Evolutionary conservation across 139 green algal species (phyloP), one percentile per base, ranked within the genome.

Genomic region (Chlamydomonas schloesseri): DNA sequence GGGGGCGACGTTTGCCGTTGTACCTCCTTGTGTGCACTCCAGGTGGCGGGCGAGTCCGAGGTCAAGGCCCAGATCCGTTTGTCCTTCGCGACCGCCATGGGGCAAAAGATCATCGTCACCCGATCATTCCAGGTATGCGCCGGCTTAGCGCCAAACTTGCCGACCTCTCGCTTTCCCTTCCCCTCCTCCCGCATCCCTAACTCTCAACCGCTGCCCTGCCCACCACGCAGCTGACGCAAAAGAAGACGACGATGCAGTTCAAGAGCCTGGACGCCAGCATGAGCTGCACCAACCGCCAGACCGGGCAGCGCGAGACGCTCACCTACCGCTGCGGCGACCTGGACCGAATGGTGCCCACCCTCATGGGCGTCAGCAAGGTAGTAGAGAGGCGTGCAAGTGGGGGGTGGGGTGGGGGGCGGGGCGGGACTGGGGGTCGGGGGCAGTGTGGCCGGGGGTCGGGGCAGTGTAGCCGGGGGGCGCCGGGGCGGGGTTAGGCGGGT

Each of bases 1-100:
- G n/a, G n/a, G n/a, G n/a, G n/a, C n/a, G n/a, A n/a, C n/a, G n/a
- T n/a, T n/a, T n/a, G n/a, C n/a, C n/a, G n/a, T n/a, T n/a, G n/a
- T n/a, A n/a, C n/a, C n/a, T n/a, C n/a, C n/a, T n/a, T n/a, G n/a
- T n/a, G n/a, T n/a, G n/a, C n/a, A n/a, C 2, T 34, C 0, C 91
- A 97, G 95, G 90, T 98, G 18, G 94, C 96, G 18, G 94, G 96
- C 11, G 95, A 99, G 83, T 96, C 91, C 3, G 98, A 99, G 87
- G 95, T 98, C 18, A 99, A 99, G 83, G 98, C 93, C 3, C 97
- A 98, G 89, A 99, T 99, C 92, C 98, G 98, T 91, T 91, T 99
- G 81, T 91, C 96, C 20, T 97, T 99, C 87, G 78, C 71, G 1
- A 98, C 92, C 10, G 83, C 83, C 28, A 88, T 72, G 13, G 89